These are phyloP conservation scores for Serendipita sp. DNA, from an alignment of 768 basidiomycete genomes.

Conservation along the genomic window DNA sequence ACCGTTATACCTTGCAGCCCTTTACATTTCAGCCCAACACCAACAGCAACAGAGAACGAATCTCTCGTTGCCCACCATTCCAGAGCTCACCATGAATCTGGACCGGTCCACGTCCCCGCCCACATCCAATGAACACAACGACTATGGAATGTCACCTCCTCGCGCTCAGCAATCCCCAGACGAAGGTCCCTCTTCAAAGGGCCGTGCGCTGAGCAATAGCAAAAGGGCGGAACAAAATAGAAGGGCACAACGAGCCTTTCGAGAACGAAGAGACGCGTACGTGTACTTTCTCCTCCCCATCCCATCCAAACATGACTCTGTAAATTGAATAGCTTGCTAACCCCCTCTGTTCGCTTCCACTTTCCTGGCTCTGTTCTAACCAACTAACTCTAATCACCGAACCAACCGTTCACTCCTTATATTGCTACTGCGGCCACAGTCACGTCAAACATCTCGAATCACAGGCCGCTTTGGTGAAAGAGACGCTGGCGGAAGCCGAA, in stretches of 20 bases:
- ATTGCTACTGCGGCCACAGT: conserved; percentile 23
- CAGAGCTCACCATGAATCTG: background rate
- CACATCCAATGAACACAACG: too few species aligned
- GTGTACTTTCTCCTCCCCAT: conserved; percentile 19
- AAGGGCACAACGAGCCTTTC: conserved; percentile 83
- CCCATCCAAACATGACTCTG: too few species aligned
- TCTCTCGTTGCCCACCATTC: background rate
- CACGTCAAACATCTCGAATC: conserved; percentile 80
- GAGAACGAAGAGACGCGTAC: conserved; percentile 79
- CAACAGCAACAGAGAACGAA: background rate
- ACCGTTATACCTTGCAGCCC: background rate
- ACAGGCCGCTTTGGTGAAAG: conserved; percentile 69
- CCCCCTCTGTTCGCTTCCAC: too few species aligned
- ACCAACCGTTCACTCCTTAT: background rate
- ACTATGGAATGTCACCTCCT: too few species aligned
- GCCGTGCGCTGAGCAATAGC: conserved; percentile 53
- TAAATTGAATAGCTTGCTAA: too few species aligned
- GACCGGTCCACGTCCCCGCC: background rate
- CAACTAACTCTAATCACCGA: background rate
- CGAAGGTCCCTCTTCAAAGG: conserved; percentile 11
- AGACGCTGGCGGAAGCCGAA: conserved; percentile 71
- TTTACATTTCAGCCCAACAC: background rate
- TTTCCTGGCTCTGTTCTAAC: too few species aligned
- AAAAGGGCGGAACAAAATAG: conserved; percentile 91
- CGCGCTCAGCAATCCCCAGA: too few species aligned